phyloP scores from a whole-genome alignment of 306 rosid species.

The Quercus suber region DNA sequence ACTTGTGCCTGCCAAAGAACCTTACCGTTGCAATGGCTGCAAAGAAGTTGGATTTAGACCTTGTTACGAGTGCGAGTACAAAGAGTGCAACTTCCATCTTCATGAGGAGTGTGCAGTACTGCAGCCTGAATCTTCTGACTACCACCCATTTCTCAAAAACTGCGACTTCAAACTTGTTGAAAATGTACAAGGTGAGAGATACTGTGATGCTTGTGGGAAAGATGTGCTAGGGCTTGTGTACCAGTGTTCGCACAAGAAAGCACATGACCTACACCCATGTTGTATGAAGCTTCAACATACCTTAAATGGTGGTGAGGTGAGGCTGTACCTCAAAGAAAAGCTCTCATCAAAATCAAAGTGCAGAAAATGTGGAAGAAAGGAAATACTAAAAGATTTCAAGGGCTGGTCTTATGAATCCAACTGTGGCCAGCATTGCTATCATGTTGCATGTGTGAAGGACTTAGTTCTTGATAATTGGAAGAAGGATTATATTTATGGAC shows the following conservation, averaged over 20 bases:
- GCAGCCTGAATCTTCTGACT: neutral
- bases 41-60: constrained; percentile 34
- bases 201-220: constrained; percentile 48
- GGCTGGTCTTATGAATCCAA: constrained; percentile 44
- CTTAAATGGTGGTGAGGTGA: constrained; percentile 19
- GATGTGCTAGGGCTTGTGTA: constrained; percentile 44
- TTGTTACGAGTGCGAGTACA: constrained; percentile 22
- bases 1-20: constrained; percentile 17
- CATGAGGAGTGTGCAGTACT: constrained; percentile 36
- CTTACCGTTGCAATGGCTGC: constrained; percentile 46
- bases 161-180: constrained; percentile 19
- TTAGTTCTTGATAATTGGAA: constrained; percentile 35
- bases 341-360: constrained; percentile 22
- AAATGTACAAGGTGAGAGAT: neutral
- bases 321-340: constrained; percentile 10
- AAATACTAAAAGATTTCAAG: constrained; percentile 5
- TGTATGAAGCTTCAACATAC: constrained; percentile 28
- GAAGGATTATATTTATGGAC: constrained; percentile 21
- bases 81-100: constrained; percentile 28
- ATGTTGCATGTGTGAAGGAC: constrained; percentile 46
- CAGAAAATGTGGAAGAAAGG: constrained; percentile 27
- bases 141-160: constrained; percentile 21
- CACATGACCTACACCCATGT: constrained; percentile 37
- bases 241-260: constrained; percentile 21
- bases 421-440: constrained; percentile 24